Percentiles rank a stretch among this genome's conserved stretches.
Conservation (phyloP, 768 basidiomycete genomes). For the Naganishia vaughanmartiniae region DNA sequence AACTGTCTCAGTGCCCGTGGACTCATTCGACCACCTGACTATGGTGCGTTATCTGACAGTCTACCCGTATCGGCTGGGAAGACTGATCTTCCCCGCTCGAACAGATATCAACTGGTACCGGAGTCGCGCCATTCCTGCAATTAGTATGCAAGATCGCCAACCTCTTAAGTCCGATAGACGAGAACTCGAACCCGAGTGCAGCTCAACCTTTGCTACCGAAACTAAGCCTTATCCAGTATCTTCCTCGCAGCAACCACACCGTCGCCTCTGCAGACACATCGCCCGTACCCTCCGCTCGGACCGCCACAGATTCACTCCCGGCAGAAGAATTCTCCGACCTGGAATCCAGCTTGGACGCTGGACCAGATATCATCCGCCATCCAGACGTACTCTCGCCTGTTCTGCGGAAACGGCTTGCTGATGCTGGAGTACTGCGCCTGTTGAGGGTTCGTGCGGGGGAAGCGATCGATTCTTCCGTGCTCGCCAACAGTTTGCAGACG, state of each 20-base stretch:
- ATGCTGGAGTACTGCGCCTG: neutral
- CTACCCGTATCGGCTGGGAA: neutral
- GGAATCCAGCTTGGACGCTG: conserved; percentile 3
- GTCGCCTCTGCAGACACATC: neutral
- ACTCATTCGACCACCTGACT: conserved; percentile 41
- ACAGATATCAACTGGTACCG: conserved; percentile 50
- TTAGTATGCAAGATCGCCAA: conserved; percentile 41
- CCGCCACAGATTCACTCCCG: conserved; percentile 6
- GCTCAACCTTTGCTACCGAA: conserved; percentile 2
- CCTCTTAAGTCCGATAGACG: neutral
- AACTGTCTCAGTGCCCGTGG: conserved; percentile 40
- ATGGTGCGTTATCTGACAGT: conserved; percentile 38
- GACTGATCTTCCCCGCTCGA: neutral
- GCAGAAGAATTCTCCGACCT: conserved; percentile 2
- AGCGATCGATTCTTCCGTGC: neutral
- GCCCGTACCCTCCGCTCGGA: neutral
- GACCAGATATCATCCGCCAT: conserved; percentile 22
- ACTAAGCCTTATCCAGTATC: conserved; percentile 41
- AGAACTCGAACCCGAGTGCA: neutral
- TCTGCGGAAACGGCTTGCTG: neutral
- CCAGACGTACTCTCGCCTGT: conserved; percentile 9
- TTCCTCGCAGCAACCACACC: conserved; percentile 20
- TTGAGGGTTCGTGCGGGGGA: neutral
- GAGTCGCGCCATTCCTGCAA: conserved; percentile 49
- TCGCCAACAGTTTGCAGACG: neutral